Conservation (phyloP, 352 stramenopile species). For the Phytopythium delawarense region DNA sequence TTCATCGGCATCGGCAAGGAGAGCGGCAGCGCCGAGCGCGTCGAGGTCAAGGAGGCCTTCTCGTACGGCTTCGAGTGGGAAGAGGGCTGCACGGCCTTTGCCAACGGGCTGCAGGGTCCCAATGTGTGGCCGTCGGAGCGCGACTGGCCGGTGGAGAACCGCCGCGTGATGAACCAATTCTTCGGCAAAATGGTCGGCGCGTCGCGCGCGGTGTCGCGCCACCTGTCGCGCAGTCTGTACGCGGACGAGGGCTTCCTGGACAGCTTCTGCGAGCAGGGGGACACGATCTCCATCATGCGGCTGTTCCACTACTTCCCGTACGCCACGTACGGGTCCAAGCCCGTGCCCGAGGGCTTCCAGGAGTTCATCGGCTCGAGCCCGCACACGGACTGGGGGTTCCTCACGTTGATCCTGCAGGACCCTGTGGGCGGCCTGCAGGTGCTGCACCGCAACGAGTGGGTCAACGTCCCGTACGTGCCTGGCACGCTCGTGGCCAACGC, state of each 20-base stretch:
- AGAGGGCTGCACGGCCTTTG: slow-evolving; percentile 16
- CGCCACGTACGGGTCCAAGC: slow-evolving; percentile 27
- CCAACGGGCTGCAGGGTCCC: slow-evolving; percentile 57
- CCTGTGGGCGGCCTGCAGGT: slow-evolving; percentile 65
- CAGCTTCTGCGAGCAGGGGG: slow-evolving; percentile 50
- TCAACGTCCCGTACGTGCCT: slow-evolving; percentile 69
- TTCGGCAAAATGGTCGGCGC: slow-evolving; percentile 50
- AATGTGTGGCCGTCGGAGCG: slow-evolving; percentile 62
- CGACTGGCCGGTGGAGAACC: slow-evolving; percentile 30
- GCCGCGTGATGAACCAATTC: slow-evolving; percentile 46
- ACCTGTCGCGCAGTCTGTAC: slow-evolving; percentile 53
- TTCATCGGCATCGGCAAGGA: slow-evolving; percentile 80
- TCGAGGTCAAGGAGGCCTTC: slow-evolving; percentile 82
- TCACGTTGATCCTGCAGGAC: slow-evolving; percentile 84
- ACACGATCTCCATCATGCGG: slow-evolving; percentile 85
- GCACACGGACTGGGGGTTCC: slow-evolving; percentile 82
- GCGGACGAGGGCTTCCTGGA: slow-evolving; percentile 45
- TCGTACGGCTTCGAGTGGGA: slow-evolving; percentile 82
- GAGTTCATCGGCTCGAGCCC: slow-evolving; percentile 80
- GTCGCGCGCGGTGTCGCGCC: slow-evolving; percentile 42
- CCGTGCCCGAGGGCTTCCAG: slow-evolving; percentile 33
- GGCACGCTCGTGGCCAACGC: slow-evolving; percentile 73
- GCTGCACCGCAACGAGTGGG: slow-evolving; percentile 63
- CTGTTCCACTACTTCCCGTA: slow-evolving; percentile 87
- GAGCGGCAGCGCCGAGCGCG: slow-evolving; percentile 67